These are phyloP conservation scores for Aphanomyces astaci DNA, from an alignment of 352 stramenopile genomes.

Conservation along the genomic window DNA sequence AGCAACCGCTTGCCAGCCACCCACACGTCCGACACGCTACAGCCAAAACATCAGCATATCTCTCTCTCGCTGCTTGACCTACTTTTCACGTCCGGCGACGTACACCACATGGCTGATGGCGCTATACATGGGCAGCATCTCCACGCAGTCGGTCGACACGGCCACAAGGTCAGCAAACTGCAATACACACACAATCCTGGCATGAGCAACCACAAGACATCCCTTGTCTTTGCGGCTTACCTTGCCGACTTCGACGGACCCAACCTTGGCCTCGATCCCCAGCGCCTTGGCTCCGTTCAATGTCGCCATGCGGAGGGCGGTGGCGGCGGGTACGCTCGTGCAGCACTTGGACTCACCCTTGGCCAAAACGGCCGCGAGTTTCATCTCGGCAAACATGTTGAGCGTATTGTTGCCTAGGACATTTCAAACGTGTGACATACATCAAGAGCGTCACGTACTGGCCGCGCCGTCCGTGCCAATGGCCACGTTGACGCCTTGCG, in stretches of 20 bases:
- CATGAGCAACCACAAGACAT: background rate
- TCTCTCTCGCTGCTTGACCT: background rate
- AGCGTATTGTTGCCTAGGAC: conserved; percentile 77
- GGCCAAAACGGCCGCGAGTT: conserved; percentile 75
- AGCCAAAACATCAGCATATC: background rate
- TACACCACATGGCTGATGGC: conserved; percentile 84
- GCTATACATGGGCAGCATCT: conserved; percentile 86
- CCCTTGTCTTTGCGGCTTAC: background rate
- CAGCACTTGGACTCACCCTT: conserved; percentile 65
- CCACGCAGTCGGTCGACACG: conserved; percentile 66
- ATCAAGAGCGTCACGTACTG: conserved; percentile 25
- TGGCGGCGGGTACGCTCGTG: conserved; percentile 46
- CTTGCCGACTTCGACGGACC: conserved; percentile 80
- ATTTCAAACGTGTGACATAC: background rate
- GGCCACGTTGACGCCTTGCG: conserved; percentile 74
- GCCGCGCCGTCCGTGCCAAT: conserved; percentile 80
- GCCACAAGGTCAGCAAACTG: conserved; percentile 70
- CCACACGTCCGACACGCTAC: conserved; percentile 83
- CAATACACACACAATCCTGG: background rate
- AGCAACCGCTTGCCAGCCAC: conserved; percentile 81
- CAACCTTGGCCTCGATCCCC: conserved; percentile 67
- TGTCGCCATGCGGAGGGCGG: conserved; percentile 80
- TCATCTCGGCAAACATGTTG: conserved; percentile 87
- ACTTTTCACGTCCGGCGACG: conserved; percentile 65
- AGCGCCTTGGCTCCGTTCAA: conserved; percentile 84